Evolutionary conservation across 1,139 yeast species (phyloP).

Genomic region (Suhomyces coccinellae): DNA sequence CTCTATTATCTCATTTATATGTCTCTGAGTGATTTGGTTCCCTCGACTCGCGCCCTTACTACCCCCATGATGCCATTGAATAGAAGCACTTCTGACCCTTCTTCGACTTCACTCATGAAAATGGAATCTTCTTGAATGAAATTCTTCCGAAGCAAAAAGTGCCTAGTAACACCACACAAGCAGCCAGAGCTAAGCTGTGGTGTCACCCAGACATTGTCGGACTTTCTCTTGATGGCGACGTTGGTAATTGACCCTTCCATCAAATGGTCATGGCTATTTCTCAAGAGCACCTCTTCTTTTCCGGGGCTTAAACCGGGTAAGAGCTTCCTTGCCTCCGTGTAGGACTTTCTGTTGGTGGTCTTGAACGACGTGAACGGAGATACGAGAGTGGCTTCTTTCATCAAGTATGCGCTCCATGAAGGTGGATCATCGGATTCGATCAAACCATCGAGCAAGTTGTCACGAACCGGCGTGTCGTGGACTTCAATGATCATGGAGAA

Average conservation of each 20-base stretch:
- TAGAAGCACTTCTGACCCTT: conserved; percentile 67
- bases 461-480: conserved; percentile 35
- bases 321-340: conserved; percentile 62
- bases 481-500: conserved; percentile 59
- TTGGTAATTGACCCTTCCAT: conserved; percentile 89
- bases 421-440: neutral
- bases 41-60: conserved; percentile 54
- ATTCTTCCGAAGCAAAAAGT: conserved; percentile 56
- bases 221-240: conserved; percentile 59
- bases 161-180: conserved; percentile 80
- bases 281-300: conserved; percentile 67
- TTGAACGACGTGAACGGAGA: conserved; percentile 88
- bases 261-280: conserved; percentile 57
- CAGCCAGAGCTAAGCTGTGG: conserved; percentile 80
- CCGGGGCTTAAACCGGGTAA: conserved; percentile 38
- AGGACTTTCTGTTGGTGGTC: conserved; percentile 71
- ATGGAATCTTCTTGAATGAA: conserved; percentile 58
- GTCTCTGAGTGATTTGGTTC: neutral
- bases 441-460: conserved; percentile 46
- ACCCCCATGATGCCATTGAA: conserved; percentile 88
- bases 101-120: conserved; percentile 40
- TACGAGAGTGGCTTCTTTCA: conserved; percentile 50
- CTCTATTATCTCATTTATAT: neutral
- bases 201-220: conserved; percentile 65
- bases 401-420: conserved; percentile 63